Evolutionary conservation across 495 filamentous ascomycete genomes (phyloP).

Genomic region (Talaromyces adpressus): DNA sequence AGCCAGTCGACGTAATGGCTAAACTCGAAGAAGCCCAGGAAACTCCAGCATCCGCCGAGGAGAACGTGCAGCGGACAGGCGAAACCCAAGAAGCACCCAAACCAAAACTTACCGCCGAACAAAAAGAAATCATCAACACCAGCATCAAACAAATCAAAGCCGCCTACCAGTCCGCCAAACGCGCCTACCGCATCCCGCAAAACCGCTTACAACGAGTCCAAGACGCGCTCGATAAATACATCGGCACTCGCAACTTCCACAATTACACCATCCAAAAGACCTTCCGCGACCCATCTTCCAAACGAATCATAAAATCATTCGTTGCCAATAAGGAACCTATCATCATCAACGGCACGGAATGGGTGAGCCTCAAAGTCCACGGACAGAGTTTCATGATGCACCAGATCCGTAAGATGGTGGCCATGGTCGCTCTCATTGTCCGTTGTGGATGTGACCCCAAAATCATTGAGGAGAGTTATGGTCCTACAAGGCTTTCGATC

Average conservation of each 20-base stretch:
- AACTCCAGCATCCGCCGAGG: not conserved
- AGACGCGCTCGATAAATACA: constrained; percentile 58
- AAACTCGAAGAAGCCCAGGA: constrained; percentile 9
- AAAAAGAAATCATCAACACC: constrained; percentile 25
- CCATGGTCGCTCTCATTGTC: constrained; percentile 77
- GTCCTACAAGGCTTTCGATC: constrained; percentile 62
- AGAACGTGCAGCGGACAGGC: constrained; percentile 1
- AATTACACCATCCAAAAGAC: constrained; percentile 93
- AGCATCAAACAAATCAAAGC: constrained; percentile 69
- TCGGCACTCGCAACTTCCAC: constrained; percentile 84
- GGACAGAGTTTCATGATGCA: constrained; percentile 99
- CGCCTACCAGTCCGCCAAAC: constrained; percentile 70
- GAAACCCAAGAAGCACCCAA: constrained; percentile 12
- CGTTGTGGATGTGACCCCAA: constrained; percentile 65
- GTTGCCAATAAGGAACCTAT: constrained; percentile 62
- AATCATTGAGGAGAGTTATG: constrained; percentile 64
- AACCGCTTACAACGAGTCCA: constrained; percentile 66
- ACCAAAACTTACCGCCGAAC: constrained; percentile 27
- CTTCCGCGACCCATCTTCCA: constrained; percentile 69
- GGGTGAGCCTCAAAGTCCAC: constrained; percentile 92
- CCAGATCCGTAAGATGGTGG: constrained; percentile 98
- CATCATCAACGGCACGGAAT: constrained; percentile 82
- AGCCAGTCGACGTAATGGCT: not conserved
- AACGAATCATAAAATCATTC: constrained; percentile 87
- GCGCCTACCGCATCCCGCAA: constrained; percentile 70